Percentiles rank a stretch among this genome's conserved stretches.
These are phyloP conservation scores for Podaxis sp. DNA, from an alignment of 768 basidiomycete genomes.

Conservation along the genomic window DNA sequence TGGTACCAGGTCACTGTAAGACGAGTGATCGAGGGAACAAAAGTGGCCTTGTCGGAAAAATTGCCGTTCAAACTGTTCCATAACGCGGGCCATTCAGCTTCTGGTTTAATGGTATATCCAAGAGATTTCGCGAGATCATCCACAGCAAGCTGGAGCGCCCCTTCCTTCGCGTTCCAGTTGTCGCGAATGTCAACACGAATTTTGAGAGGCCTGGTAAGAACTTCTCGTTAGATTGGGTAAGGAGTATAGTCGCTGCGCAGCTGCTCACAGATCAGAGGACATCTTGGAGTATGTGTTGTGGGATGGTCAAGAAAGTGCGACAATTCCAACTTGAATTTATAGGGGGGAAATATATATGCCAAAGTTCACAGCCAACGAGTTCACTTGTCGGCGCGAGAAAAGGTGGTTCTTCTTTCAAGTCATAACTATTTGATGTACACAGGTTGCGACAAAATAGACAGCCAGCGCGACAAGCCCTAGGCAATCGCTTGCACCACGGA, in stretches of 20 bases:
- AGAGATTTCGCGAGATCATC: conserved; percentile 27
- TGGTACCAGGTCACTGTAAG: conserved; percentile 34
- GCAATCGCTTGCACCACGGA: not conserved
- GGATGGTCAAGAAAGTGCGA: not conserved
- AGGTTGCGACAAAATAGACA: not conserved
- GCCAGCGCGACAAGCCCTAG: not conserved
- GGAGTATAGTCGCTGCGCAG: not conserved
- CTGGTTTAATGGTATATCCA: conserved; percentile 31
- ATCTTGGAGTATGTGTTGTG: not conserved
- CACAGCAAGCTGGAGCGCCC: conserved; percentile 26
- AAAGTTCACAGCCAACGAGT: not conserved
- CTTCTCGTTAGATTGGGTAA: not conserved
- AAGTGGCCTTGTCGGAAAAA: conserved; percentile 30
- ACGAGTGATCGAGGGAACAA: conserved; percentile 32
- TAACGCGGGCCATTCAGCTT: conserved; percentile 31
- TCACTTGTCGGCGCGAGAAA: not conserved
- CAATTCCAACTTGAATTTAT: not conserved
- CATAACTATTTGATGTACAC: not conserved
- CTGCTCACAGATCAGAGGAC: conserved; percentile 17
- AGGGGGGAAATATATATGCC: not conserved
- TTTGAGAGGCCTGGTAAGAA: conserved; percentile 30
- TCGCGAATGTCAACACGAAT: conserved; percentile 37
- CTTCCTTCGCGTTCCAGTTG: conserved; percentile 30
- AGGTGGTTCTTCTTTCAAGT: not conserved
- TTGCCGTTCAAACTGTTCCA: conserved; percentile 29